Conservation (phyloP, 805 yeast species). For the Starmerella potacharoeniae region DNA sequence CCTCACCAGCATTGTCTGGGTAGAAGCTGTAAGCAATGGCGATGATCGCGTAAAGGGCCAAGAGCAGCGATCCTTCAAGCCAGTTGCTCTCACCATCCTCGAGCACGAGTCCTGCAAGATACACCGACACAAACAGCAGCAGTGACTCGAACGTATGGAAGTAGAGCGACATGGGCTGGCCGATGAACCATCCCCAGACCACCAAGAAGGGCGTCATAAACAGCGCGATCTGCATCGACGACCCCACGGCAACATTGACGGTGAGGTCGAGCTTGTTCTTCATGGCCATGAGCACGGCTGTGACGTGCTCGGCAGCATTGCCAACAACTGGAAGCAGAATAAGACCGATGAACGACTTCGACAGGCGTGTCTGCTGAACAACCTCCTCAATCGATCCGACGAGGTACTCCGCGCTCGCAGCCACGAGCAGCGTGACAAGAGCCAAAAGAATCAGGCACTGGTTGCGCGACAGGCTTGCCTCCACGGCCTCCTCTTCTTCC, state of each 20-base stretch:
- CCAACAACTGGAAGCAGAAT: conserved; percentile 94
- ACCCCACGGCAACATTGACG: conserved; percentile 91
- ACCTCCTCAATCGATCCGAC: conserved; percentile 89
- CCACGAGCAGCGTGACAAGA: conserved; percentile 62
- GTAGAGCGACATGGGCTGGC: conserved; percentile 83
- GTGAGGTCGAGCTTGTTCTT: conserved; percentile 95
- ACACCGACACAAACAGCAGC: conserved; percentile 77
- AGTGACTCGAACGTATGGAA: conserved; percentile 92
- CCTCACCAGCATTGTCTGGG: conserved; percentile 36
- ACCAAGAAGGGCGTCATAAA: conserved; percentile 95
- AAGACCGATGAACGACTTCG: conserved; percentile 90
- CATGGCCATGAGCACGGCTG: conserved; percentile 88
- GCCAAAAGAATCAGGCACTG: conserved; percentile 47
- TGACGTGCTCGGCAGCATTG: conserved; percentile 97
- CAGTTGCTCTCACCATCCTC: conserved; percentile 93
- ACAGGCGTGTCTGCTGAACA: conserved; percentile 71
- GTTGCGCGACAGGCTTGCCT: conserved; percentile 39
- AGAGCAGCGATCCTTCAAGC: conserved; percentile 90
- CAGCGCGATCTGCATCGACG: conserved; percentile 87
- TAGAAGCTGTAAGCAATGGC: conserved; percentile 84
- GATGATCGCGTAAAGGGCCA: conserved; percentile 74
- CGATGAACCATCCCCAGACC: conserved; percentile 81
- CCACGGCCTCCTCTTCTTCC: conserved; percentile 31
- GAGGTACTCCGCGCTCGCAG: conserved; percentile 83
- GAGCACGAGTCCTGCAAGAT: conserved; percentile 74